Base-by-base conservation (phyloP, 768 basidiomycete species). In the Naganishia randhawae region DNA sequence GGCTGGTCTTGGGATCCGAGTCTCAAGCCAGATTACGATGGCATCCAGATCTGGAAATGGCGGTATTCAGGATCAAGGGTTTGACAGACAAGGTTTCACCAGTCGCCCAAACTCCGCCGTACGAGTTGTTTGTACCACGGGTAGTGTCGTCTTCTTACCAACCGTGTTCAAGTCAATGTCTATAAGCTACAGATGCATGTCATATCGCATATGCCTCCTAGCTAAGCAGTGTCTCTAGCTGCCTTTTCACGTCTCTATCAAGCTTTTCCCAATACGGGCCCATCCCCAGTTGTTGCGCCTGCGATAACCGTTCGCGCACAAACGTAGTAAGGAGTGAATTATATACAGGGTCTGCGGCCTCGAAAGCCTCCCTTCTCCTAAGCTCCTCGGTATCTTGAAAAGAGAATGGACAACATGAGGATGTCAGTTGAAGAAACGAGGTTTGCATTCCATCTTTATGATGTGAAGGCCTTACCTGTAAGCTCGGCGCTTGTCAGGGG, bases 21-120 rank as follows among this genome's bases (percentile, higher is more conserved):
- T 22, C 45, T 35, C 13, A 51, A 80, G 73, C 83, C 83, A 7
- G 90, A 91, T 62, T 92, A 90, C 89, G 88, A 88, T 27, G 89
- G 84, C 4, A 83, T 92, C 29, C 90, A 93, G 80, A 83, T 94
- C 50, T 92, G 89, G 89, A 87, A 85, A 75, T 78, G 87, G 63
- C 57, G 57, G 4, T 39, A 39, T 35, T 22, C 37, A 25, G 32
- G 45, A 48, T 22, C 45, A n/a, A n/a, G n/a, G n/a, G n/a, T n/a
- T n/a, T n/a, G n/a, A n/a, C n/a, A n/a, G n/a, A n/a, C n/a, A n/a
- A n/a, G n/a, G n/a, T n/a, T n/a, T n/a, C n/a, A n/a, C n/a, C n/a
- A n/a, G n/a, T n/a, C n/a, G n/a, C n/a, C n/a, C n/a, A n/a, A n/a
- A n/a, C n/a, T n/a, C n/a, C n/a, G n/a, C n/a, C n/a, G n/a, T n/a